Evolutionary conservation across 495 filamentous ascomycete species (phyloP), one percentile per base, ranked within the genome.

Genomic region (Elaphomyces granulatus): DNA sequence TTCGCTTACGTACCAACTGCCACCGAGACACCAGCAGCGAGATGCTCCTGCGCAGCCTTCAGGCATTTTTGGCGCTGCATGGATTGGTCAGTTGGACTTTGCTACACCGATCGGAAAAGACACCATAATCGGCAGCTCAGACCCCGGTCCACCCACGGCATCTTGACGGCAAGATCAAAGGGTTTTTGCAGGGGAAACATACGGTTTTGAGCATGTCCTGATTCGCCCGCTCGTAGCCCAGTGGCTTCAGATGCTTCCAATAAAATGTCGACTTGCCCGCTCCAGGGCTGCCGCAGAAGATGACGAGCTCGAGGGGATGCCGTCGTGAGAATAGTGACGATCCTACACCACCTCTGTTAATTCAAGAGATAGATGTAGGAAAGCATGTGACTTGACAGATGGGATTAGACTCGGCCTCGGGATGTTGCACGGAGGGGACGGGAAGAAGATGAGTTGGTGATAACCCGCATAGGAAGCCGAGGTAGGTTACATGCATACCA

Each of bases 181-280:
- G 26, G n/a, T 31, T 14, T 35, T 37, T 37, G 21, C 34, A 44
- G 32, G 38, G 28, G 20, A 41, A 20, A 56, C 70, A 19, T 61
- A 83, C 78, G 17, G 78, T 77, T 56, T 93, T 94, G n/a, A 94
- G 60, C 2, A 63, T 70, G 60, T 96, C 92, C 60, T 95, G 87
- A 46, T 95, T 98, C 12, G 94, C 71, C 19, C 88, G 72, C 55
- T 77, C 77, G 55, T 90, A 95, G 20, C 78, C 78, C 2, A 90
- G 60, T 16, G 85, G 81, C 55, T 87, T 65, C 14, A 96, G 55
- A 44, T 83, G 60, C 19, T 70, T 77, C 75, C 79, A 81, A 60
- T 80, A 94, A 46, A 93, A 95, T 0, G 84, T 86, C 16, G 81
- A 88, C 53, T 96, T 96, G 18, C 92, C 90, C 1, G 83, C 75